Evolutionary conservation across 179 eudicot species (phyloP), one percentile per base, ranked within the genome.

Genomic region (Silene coronaria): DNA sequence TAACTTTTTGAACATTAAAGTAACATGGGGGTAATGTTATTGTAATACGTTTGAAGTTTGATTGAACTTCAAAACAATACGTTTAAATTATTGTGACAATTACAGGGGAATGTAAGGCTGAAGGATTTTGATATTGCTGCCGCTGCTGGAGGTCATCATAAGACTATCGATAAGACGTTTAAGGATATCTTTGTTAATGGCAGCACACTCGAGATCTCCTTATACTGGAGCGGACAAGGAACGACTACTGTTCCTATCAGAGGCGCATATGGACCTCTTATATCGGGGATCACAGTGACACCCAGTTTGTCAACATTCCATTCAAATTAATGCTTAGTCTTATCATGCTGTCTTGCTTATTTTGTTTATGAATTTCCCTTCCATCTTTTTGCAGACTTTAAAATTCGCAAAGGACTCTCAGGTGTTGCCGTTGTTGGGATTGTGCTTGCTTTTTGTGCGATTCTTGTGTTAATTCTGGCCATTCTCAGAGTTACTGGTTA

Each of bases 141-240:
- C 68, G 76, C 79, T 81, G 98, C 97, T 62, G 84, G 84, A 36
- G 98, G 93, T 38, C 82, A 75, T 46, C 84, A 87, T 45, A 89
- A 80, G 84, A 87, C 80, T 2, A 76, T 83, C 19, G 22, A 7
- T 36, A 67, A 26, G 76, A 89, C 85, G 23, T 89, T 87, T 65
- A 67, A 75, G 27, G 77, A 89, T 86, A 79, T 85, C 19, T 3
- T 3, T 53, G 91, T 93, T 23, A 82, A 77, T 70, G 91, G 86
- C 22, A 89, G 86, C 80, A 89, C 98, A 57, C 76, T 93, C 59
- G 97, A 87, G 82, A 90, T 93, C 76, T 86, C 72, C 80, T 80
- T 91, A 73, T 93, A 88, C 84, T 93, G 97, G 98, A 64, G 85
- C 38, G 98, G 98, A 60, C 86, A 88, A 80, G 98, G 98, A 70